Evolutionary conservation across 192 early-diverging fungal species (phyloP), one percentile per base, ranked within the genome.

Genomic region (Dissophora globulifera): DNA sequence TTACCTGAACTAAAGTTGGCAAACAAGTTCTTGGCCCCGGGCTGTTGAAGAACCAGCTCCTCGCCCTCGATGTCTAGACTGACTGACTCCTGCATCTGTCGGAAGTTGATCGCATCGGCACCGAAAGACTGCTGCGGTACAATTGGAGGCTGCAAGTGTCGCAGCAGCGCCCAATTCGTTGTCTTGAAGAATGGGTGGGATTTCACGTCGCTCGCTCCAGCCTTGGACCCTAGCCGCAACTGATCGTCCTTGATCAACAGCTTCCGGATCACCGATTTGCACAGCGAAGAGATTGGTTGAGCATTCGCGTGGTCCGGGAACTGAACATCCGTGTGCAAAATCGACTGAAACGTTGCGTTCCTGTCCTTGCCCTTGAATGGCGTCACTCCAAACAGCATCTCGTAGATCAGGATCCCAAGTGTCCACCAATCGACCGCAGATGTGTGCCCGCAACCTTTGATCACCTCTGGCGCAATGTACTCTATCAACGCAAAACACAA

Each of bases 351-450:
- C 3, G 98, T 99, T 0, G 84, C 86, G 72, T 97, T 96, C 32
- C 98, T 85, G 80, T 93, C 91, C 35, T 79, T 78, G 52, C 96
- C 96, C 81, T 97, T 97, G 88, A 99, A 99, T 22, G 98, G 98
- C 19, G 96, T 99, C 32, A 87, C 92, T 25, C 95, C 95, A 83
- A 88, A 98, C 81, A 99, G 86, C 98, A 99, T 98, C 78, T 99
- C 98, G 69, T 95, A 99, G 33, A 98, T 93, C 48, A 99, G 81
- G 23, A 99, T 95, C 20, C 98, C 98, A n/a, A 99, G 74, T 4
- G 96, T 98, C 98, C 98, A 99, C 95, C 97, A 99, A 83, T 99
- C 98, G 17, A 99, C 93, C 3, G 91, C 89, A 71, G 89, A 92
- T 22, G 96, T 96, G 83, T 99, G 96, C n/a, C 96, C 96, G 54